These are phyloP conservation scores for Tuber melanosporum DNA, from an alignment of 495 filamentous ascomycete species.

Conservation along the genomic window DNA sequence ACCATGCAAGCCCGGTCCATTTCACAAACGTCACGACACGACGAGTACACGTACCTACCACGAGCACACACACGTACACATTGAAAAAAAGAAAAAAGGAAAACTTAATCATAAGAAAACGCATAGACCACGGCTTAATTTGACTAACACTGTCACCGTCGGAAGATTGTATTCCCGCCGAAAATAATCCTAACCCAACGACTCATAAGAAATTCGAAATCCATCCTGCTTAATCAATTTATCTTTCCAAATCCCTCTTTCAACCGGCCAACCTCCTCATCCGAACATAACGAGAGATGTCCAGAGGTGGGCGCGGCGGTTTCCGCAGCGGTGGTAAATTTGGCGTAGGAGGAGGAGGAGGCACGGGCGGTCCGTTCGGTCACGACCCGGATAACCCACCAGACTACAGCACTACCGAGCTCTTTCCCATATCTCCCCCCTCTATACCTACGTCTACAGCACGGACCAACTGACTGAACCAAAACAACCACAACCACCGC, in stretches of 20 bases:
- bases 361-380: conserved; percentile 22
- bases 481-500: conserved; percentile 36
- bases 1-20: too few species aligned
- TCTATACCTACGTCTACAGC: background rate
- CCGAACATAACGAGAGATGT: conserved; percentile 23
- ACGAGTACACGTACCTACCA: too few species aligned
- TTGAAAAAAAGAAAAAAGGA: background rate
- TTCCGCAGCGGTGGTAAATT: conserved; percentile 27
- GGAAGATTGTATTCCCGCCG: background rate
- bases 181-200: background rate
- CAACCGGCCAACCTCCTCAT: background rate
- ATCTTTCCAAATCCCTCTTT: background rate
- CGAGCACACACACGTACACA: background rate
- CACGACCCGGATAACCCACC: conserved; percentile 36
- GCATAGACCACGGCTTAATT: background rate
- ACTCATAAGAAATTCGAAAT: background rate
- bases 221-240: background rate
- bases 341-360: conserved; percentile 30
- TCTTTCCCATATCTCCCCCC: conserved; percentile 34
- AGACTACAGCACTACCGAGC: conserved; percentile 39
- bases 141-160: background rate
- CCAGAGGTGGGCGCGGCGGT: conserved; percentile 35
- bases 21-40: too few species aligned
- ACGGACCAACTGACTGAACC: background rate
- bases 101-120: background rate